Base-by-base conservation (phyloP, 768 basidiomycete species). In the Mycena floridula region DNA sequence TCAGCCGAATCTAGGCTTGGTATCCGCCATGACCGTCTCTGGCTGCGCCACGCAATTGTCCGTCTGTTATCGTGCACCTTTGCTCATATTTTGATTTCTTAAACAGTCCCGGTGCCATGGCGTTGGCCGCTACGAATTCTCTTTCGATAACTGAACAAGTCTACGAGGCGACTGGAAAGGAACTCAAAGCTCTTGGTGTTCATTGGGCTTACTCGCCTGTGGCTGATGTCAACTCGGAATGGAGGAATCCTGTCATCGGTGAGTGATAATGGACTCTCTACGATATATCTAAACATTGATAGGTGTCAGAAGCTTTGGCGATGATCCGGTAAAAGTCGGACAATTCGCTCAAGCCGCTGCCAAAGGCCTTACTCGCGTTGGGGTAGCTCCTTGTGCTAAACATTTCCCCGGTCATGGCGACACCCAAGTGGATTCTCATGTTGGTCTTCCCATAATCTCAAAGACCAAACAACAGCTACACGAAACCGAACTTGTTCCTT, bases 331-430 rank as follows among this genome's bases (percentile, higher is more conserved):
- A 35, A 18, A 35, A 18, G 32, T 35, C 3, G 32, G 3, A 35
- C 13, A 35, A 13, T 35, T 15, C 32, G 32, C 32, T 15, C 13
- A 35, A 18, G 32, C 32, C 3, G 32, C 32, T 4, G 32, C 32
- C 15, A 55, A 55, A 1, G 83, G 81, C 3, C 66, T 82, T 15
- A 63, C 67, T 0, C 54, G 66, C 4, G 62, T 66, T 0, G 72
- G 72, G 2, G 61, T 86, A 8, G 81, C 83, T 2, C 73, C 85
- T 0, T 79, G 69, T 20, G 73, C 74, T 3, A 87, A 85, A 53
- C 85, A 86, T 53, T 85, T 85, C 52, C 84, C 83, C 0, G 85
- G 85, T 0, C 85, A 86, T 48, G 83, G 85, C 0, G 82, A 86
- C 44, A 87, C 84, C 1, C 71, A 79, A 44, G 65, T 84, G 37